phyloP scores from a whole-genome alignment of 2,329 filamentous ascomycete species.

The Colletotrichum scovillei region DNA sequence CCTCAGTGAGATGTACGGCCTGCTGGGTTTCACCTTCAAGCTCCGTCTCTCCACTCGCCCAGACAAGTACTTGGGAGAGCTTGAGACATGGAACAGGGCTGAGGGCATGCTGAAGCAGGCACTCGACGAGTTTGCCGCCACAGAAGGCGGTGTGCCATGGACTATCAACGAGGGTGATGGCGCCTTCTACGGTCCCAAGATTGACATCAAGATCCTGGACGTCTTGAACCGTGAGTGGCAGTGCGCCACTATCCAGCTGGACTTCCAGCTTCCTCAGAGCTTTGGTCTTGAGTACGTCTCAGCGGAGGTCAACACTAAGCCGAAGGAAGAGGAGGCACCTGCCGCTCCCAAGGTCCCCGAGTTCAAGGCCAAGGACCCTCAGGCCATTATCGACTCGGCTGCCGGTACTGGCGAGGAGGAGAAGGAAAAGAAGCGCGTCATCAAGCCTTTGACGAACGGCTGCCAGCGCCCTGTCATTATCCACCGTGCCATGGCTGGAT shows the following conservation, averaged over 20 bases:
- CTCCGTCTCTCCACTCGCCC: conserved; percentile 91
- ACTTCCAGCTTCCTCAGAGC: conserved; percentile 74
- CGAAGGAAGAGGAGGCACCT: conserved; percentile 44
- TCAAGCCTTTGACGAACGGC: conserved; percentile 69
- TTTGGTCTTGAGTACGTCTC: conserved; percentile 91
- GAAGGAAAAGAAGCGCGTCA: conserved; percentile 45
- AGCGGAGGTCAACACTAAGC: conserved; percentile 64
- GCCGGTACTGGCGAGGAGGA: conserved; percentile 60
- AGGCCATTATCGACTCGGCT: conserved; percentile 42
- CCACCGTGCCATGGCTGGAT: conserved; percentile 85
- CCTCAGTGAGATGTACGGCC: conserved; percentile 76
- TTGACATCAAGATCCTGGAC: conserved; percentile 95
- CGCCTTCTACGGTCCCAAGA: conserved; percentile 98
- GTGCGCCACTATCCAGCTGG: conserved; percentile 93
- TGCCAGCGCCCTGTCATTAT: conserved; percentile 88
- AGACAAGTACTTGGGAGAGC: conserved; percentile 88
- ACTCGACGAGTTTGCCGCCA: conserved; percentile 76
- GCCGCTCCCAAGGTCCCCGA: conserved; percentile 40
- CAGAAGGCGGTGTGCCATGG: conserved; percentile 65
- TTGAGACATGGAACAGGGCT: conserved; percentile 89
- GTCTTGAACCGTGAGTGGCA: conserved; percentile 82
- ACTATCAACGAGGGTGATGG: conserved; percentile 94
- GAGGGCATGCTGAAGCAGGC: conserved; percentile 84
- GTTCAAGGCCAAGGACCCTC: conserved; percentile 49
- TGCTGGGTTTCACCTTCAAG: conserved; percentile 80